phyloP scores from a whole-genome alignment of 129 eudicot species.

The Lactuca sativa region DNA sequence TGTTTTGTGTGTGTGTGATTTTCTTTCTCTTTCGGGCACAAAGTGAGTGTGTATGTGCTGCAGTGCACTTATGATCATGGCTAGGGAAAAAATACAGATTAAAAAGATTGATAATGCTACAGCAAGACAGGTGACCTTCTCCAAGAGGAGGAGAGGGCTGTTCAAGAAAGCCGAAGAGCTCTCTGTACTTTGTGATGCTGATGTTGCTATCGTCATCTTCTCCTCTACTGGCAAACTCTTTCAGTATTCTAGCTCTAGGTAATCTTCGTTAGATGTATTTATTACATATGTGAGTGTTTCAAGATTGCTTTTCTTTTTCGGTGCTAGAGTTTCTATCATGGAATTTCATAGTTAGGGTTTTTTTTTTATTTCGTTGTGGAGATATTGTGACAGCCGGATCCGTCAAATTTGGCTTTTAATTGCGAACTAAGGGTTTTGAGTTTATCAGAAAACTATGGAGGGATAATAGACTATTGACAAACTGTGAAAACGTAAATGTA shows the following conservation, averaged over 20 bases:
- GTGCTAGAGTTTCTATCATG: conserved; percentile 22
- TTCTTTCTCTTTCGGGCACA: conserved; percentile 11
- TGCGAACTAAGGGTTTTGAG: not conserved
- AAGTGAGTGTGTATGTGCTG: conserved; percentile 10
- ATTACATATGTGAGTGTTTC: not conserved
- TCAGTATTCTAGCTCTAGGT: conserved; percentile 79
- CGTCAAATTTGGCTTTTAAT: conserved; percentile 7
- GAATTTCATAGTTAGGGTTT: conserved; percentile 17
- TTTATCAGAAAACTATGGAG: not conserved
- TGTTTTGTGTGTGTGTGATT: conserved; percentile 15
- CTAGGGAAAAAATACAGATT: conserved; percentile 77
- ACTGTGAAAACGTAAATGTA: conserved; percentile 4
- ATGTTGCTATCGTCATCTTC: conserved; percentile 76
- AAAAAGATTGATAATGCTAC: conserved; percentile 84
- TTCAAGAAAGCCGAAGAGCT: conserved; percentile 95
- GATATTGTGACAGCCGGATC: not conserved
- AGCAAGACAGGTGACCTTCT: conserved; percentile 87
- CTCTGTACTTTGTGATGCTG: conserved; percentile 85
- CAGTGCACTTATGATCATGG: conserved; percentile 43
- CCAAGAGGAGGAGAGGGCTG: conserved; percentile 88
- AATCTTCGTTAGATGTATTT: not conserved
- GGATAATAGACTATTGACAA: not conserved
- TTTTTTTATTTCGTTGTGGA: conserved; percentile 2
- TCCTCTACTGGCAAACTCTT: conserved; percentile 83
- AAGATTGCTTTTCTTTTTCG: conserved; percentile 33